Base-by-base conservation (phyloP, 2,329 filamentous ascomycete genomes). In the Cordyceps sp. region DNA sequence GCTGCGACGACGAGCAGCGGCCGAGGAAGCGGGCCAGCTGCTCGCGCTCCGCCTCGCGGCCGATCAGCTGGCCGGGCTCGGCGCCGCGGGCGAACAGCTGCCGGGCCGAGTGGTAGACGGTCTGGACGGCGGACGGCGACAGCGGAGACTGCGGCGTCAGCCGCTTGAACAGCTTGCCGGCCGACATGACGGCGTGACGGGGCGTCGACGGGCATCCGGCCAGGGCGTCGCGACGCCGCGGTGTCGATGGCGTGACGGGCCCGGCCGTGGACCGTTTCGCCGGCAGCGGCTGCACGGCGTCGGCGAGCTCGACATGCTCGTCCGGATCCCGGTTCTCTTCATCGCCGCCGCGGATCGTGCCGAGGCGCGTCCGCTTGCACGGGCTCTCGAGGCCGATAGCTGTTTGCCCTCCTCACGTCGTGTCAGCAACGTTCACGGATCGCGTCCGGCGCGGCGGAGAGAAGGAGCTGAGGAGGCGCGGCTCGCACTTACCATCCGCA, bases 21-120 rank as follows among this genome's bases (percentile, higher is more conserved):
- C 69, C 59, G 31, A 94, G 64, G 48, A 93, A 94, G 0, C 49
- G 54, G 10, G 62, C 59, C 22, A 96, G 59, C 40, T 85, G 75
- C 12, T 65, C 59, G 26, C 69, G 62, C 47, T 78, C 62, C 47
- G 68, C 58, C 20, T 93, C 82, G 29, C 86, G 75, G 30, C 86
- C 86, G 34, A 93, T 66, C 10, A 94, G 61, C 42, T 74, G 69
- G 3, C 77, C 73, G 2, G 82, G 79, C 34, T 77, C 74, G 8
- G 78, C 73, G 39, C 81, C 81, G 31, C 84, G 74, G 6, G 80
- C 76, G 48, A 98, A 98, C 3, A 93, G 58, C 46, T 93, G 84
- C 20, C 88, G 75, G 13, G 85, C 90, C 37, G 77, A 68, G 39
- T 90, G 84, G 54, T 94, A 96, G 24, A 94, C 65, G 0, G 84